A percentile compares a stretch with the other conserved stretches of the same genome.
Conservation (phyloP, 169 alveolate genomes). For the Plasmodium berghei region DNA sequence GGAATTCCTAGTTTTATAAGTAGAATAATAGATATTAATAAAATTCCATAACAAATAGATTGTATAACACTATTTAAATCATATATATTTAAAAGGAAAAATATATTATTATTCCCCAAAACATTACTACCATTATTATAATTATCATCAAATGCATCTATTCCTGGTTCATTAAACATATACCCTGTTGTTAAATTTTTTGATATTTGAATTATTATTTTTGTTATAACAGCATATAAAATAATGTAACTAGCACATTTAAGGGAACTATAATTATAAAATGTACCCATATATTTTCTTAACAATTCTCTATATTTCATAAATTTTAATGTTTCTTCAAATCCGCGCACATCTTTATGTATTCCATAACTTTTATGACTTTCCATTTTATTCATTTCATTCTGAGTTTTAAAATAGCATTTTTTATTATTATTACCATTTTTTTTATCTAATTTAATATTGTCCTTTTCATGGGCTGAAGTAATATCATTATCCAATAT, state of each 20-base stretch:
- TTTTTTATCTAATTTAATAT: not conserved
- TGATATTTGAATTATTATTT: slow-evolving; percentile 76
- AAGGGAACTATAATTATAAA: slow-evolving; percentile 65
- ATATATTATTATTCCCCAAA: slow-evolving; percentile 3
- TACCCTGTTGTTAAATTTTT: slow-evolving; percentile 65
- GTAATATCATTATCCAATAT: not conserved
- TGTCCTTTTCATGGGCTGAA: not conserved
- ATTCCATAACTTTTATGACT: not conserved
- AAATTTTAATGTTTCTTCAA: slow-evolving; percentile 79
- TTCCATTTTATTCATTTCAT: not conserved
- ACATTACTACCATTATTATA: slow-evolving; percentile 36
- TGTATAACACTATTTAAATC: slow-evolving; percentile 60
- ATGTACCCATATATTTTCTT: slow-evolving; percentile 79
- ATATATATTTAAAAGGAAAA: slow-evolving; percentile 27
- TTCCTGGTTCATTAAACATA: slow-evolving; percentile 8
- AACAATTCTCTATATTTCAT: slow-evolving; percentile 85
- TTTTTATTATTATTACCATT: not conserved
- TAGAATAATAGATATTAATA: slow-evolving; percentile 30
- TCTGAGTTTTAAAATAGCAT: not conserved
- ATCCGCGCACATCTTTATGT: slow-evolving; percentile 60
- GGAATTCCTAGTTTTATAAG: slow-evolving; percentile 57
- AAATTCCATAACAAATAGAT: slow-evolving; percentile 21
- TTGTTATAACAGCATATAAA: slow-evolving; percentile 67
- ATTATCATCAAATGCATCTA: slow-evolving; percentile 4
- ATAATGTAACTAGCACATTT: slow-evolving; percentile 68